These are phyloP conservation scores for Pluteus cervinus DNA, from an alignment of 768 basidiomycete species.

Conservation along the genomic window DNA sequence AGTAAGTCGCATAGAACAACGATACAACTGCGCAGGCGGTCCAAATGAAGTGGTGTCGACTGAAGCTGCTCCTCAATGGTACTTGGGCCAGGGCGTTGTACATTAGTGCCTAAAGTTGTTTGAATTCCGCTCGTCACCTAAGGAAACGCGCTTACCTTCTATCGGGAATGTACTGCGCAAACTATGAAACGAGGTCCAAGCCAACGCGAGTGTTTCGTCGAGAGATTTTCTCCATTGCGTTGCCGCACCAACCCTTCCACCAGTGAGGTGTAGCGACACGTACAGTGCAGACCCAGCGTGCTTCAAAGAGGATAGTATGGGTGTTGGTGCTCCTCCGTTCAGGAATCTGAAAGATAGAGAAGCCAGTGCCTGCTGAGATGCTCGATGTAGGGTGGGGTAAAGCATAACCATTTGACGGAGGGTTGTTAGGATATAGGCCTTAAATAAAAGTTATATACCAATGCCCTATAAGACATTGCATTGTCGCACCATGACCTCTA, in stretches of 20 bases:
- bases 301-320: conserved; percentile 32
- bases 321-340: conserved; percentile 42
- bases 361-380: conserved; percentile 46
- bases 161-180: conserved; percentile 55
- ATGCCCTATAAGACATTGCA: conserved; percentile 1
- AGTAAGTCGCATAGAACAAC: conserved; percentile 49
- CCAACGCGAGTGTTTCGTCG: conserved; percentile 61
- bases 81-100: conserved; percentile 3
- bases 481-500: conserved; percentile 48
- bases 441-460: background rate
- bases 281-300: conserved; percentile 53
- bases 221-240: conserved; percentile 71
- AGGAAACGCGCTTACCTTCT: conserved; percentile 28
- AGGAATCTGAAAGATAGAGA: conserved; percentile 50
- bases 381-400: conserved; percentile 64
- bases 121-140: background rate
- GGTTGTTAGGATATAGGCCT: conserved; percentile 43
- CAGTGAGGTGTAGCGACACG: conserved; percentile 58
- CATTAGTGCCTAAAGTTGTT: conserved; percentile 1
- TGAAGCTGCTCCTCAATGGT: conserved; percentile 39
- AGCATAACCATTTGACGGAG: conserved; percentile 51
- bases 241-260: conserved; percentile 73
- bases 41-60: conserved; percentile 50
- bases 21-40: conserved; percentile 52
- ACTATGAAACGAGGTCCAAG: conserved; percentile 53